phyloP scores from a whole-genome alignment of 108 stramenopile species.

The Fragilaria crotonensis region DNA sequence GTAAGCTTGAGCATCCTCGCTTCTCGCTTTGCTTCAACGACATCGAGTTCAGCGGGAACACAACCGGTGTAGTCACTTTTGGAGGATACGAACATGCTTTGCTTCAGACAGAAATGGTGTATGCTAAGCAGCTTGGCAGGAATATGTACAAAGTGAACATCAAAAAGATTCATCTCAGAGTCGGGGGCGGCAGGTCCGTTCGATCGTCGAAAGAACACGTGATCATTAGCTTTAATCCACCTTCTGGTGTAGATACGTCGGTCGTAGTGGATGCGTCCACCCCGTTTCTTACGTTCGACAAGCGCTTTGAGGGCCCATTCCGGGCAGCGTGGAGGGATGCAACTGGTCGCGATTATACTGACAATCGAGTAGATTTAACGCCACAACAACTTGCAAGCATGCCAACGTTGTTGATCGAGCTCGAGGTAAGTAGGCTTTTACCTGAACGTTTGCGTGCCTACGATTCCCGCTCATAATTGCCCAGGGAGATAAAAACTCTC shows the following conservation, averaged over 20 bases:
- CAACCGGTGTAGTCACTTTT: constrained; percentile 15
- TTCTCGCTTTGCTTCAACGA: constrained; percentile 35
- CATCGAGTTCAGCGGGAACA: background rate
- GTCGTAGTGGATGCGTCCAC: background rate
- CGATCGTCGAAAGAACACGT: background rate
- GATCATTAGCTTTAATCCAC: background rate
- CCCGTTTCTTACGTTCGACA: background rate
- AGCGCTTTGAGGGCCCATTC: background rate
- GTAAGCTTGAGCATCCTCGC: constrained; percentile 27
- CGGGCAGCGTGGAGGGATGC: background rate
- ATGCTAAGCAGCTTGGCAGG: constrained; percentile 19
- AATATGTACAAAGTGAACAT: background rate
- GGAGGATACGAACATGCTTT: constrained; percentile 33
- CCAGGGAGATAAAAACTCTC: background rate
- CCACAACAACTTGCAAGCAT: background rate
- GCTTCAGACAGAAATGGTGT: constrained; percentile 30
- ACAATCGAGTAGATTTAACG: background rate
- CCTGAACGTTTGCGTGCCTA: background rate
- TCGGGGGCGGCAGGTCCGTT: background rate
- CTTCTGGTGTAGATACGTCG: background rate
- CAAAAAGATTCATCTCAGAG: constrained; percentile 1
- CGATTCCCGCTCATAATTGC: background rate
- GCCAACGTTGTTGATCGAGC: constrained; percentile 1
- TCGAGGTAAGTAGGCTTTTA: background rate
- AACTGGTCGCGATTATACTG: background rate